Base-by-base conservation (phyloP, 768 basidiomycete species). In the Suillus alpinus region DNA sequence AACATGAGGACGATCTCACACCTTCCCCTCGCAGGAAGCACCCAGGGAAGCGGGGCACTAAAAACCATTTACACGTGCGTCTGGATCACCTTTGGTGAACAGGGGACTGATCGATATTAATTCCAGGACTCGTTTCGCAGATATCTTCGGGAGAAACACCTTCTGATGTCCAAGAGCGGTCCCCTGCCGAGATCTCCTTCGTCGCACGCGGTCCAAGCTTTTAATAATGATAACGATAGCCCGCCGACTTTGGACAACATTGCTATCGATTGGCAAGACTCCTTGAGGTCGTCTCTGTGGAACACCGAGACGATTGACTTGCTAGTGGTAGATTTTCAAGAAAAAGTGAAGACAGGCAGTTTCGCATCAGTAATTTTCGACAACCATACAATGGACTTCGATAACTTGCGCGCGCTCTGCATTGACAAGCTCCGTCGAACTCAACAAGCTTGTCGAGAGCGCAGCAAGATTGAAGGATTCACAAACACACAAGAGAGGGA, bases 51-150 rank as follows among this genome's bases (percentile, higher is more conserved):
- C 23, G 20, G 7, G 56, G 60, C 13, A 40, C 39, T 7, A 47
- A 20, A 34, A 61, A 61, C 34, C 39, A 39, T 23, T 49, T 56
- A 31, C 56, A 61, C 41, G 60, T 61, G 36, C 34, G 40, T n/a
- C 8, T 41, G 20, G 26, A n/a, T n/a, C n/a, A n/a, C n/a, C n/a
- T n/a, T n/a, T n/a, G n/a, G 49, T 43, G 6, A n/a, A 18, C 2
- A 41, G 9, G n/a, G 8, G 29, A n/a, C 26, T 58, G 6, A 36
- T 39, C 4, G 20, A 7, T 53, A 18, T 43, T 3, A 23, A 37
- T 44, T 29, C 4, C 20, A 57, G 44, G 37, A 23, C 9, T 36
- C 18, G 1, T 61, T 61, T 46, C 18, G 36, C 1, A 34, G 20
- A n/a, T 61, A 61, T 43, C n/a, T 41, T 7, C 40, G 41, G 41